Percentiles rank a stretch among this genome's conserved stretches.
Evolutionary conservation across 805 yeast species (phyloP).

Genomic region (Hemisphaericaspora nanyangensis): DNA sequence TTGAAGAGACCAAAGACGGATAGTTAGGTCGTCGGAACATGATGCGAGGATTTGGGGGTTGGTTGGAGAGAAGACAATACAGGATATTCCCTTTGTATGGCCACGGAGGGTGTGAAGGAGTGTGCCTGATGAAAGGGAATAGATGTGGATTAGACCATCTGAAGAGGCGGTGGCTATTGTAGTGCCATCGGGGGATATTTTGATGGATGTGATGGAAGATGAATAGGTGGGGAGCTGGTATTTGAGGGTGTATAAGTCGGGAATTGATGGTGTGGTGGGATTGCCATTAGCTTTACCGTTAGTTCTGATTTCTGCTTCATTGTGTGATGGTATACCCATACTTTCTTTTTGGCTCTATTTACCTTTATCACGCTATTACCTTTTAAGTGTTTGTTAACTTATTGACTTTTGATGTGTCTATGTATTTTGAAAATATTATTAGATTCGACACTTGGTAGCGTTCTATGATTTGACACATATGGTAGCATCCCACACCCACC

Average conservation of each 20-base stretch:
- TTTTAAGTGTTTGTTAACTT: too few relatives aligned
- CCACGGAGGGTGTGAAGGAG: slow-evolving; percentile 41
- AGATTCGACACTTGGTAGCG: too few relatives aligned
- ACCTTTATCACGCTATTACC: too few relatives aligned
- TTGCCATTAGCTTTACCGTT: background rate
- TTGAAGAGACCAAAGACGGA: slow-evolving; percentile 64
- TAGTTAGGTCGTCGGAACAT: slow-evolving; percentile 80
- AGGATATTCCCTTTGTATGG: slow-evolving; percentile 71
- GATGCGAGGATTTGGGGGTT: slow-evolving; percentile 71
- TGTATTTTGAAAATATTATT: too few relatives aligned
- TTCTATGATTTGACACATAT: too few relatives aligned
- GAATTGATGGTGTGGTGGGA: background rate
- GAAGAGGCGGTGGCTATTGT: slow-evolving; percentile 51
- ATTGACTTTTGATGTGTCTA: too few relatives aligned
- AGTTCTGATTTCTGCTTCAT: background rate
- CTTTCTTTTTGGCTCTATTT: too few relatives aligned
- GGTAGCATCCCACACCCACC: too few relatives aligned
- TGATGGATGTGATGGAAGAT: slow-evolving; percentile 39
- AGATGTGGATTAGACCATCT: slow-evolving; percentile 24
- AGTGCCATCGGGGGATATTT: slow-evolving; percentile 59
- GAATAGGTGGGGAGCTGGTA: background rate
- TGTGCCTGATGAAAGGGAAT: slow-evolving; percentile 21
- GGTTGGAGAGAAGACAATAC: slow-evolving; percentile 69
- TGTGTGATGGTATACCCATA: too few relatives aligned
- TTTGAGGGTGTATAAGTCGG: background rate